phyloP scores from a whole-genome alignment of 306 rosid genomes.

The Vigna radiata region DNA sequence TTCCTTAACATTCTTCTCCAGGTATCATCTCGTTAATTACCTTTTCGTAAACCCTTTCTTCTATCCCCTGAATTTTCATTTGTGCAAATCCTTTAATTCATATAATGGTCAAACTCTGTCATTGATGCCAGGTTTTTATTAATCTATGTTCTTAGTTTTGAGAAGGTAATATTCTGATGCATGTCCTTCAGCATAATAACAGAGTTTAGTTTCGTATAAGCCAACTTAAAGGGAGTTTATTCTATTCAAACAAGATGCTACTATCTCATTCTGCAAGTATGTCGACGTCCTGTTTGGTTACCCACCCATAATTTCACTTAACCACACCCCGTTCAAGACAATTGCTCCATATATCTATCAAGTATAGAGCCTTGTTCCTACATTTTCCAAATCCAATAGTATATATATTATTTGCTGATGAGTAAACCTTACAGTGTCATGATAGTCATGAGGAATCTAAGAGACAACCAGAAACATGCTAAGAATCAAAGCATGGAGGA shows the following conservation, averaged over 20 bases:
- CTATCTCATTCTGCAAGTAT: slow-evolving; percentile 1
- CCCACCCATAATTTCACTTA: neutral
- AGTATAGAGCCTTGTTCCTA: neutral
- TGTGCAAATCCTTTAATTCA: slow-evolving; percentile 1
- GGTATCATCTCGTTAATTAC: slow-evolving; percentile 51
- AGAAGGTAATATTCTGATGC: slow-evolving; percentile 26
- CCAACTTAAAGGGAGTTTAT: slow-evolving; percentile 9
- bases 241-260: neutral
- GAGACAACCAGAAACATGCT: no score
- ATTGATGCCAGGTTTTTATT: neutral
- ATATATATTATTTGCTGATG: slow-evolving; percentile 9
- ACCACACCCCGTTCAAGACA: neutral
- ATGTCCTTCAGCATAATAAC: slow-evolving; percentile 21
- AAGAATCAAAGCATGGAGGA: no score
- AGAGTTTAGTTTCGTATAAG: slow-evolving; percentile 12
- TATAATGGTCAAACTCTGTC: neutral
- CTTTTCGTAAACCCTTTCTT: neutral
- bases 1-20: slow-evolving; percentile 77
- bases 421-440: neutral
- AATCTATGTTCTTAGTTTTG: slow-evolving; percentile 2
- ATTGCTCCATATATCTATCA: slow-evolving; percentile 1
- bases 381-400: neutral
- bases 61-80: neutral
- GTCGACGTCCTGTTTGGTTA: neutral
- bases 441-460: no score